Base-by-base conservation (phyloP, 305 asterid species). In the Euphrasia arctica region DNA sequence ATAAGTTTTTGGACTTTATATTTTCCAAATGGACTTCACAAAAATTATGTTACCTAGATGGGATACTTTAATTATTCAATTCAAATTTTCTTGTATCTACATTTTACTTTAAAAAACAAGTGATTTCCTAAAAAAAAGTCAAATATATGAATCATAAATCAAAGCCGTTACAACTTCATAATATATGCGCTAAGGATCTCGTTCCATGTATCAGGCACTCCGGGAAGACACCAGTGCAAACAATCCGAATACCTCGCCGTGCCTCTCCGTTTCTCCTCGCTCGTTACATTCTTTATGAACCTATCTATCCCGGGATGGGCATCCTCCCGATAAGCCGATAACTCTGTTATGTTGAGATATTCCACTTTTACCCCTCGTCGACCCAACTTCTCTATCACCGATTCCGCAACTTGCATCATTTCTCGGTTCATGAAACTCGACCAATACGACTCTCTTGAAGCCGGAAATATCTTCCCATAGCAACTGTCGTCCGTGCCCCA, bases 141-240 rank as follows among this genome's bases (percentile, higher is more conserved):
- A 31, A 31, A 31, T 31, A 31, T 31, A 34, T 6, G 8, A 34
- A 34, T 1, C 10, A 36, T 36, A 36, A 36, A 36, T 5, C 1
- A 0, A 36, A 36, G 42, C 9, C 42, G 2, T 54, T 54, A 54
- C 11, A 70, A 60, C 10, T 63, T 54, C 29, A 82, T 34, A 49
- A 89, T 79, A 36, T 82, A 76, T n/a, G 89, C 72, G 69, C 70
- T 82, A 18, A 91, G 82, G 49, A 88, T 68, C 12, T 86, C 73
- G 56, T 91, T 91, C 96, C 96, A 91, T 14, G 77, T 75, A 71
- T 88, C 96, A 3, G 96, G 97, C 14, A 91, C 87, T 54, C 97
- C 96, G 0, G 98, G 95, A 15, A 91, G 89, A 58, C 98, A 91
- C 95, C 96, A 91, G 57, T 88, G 98, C 0, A 64, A 54, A 54